Evolutionary conservation across 306 rosid species (phyloP).

Genomic region (Quercus glauca): DNA sequence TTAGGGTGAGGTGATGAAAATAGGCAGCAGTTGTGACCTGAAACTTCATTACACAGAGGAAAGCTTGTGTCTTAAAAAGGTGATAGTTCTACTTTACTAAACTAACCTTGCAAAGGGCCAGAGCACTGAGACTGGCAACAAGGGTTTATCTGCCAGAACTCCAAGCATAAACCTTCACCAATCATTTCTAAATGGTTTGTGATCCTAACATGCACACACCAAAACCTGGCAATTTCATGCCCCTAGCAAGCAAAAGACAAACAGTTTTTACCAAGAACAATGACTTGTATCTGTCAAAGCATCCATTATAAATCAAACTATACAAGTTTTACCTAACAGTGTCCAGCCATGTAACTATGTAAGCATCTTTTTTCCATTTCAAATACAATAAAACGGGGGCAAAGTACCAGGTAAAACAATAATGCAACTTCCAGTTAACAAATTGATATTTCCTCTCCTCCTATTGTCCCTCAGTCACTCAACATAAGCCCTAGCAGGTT

Average conservation of each 20-base stretch:
- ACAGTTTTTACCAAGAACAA: not conserved
- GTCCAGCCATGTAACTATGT: not conserved
- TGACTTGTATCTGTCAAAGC: not conserved
- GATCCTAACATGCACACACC: not conserved
- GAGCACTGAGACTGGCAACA: not conserved
- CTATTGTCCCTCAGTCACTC: not conserved
- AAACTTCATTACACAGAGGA: not conserved
- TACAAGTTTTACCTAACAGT: not conserved
- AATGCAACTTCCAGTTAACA: not conserved
- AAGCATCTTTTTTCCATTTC: not conserved
- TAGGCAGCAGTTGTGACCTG: not conserved
- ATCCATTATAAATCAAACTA: not conserved
- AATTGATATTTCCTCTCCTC: not conserved
- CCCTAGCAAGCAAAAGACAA: constrained; percentile 14
- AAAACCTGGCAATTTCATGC: constrained; percentile 9
- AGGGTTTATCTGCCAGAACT: not conserved
- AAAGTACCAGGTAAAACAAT: not conserved
- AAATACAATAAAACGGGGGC: not conserved
- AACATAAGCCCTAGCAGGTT: not conserved
- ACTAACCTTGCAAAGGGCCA: not conserved
- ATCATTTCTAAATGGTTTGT: not conserved
- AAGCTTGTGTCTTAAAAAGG: not conserved
- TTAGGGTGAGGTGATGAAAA: not conserved
- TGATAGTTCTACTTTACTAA: not conserved
- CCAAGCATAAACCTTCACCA: constrained; percentile 8